Evolutionary conservation across 176 grass and related monocot genomes (phyloP).

Genomic region (Avena eriantha): DNA sequence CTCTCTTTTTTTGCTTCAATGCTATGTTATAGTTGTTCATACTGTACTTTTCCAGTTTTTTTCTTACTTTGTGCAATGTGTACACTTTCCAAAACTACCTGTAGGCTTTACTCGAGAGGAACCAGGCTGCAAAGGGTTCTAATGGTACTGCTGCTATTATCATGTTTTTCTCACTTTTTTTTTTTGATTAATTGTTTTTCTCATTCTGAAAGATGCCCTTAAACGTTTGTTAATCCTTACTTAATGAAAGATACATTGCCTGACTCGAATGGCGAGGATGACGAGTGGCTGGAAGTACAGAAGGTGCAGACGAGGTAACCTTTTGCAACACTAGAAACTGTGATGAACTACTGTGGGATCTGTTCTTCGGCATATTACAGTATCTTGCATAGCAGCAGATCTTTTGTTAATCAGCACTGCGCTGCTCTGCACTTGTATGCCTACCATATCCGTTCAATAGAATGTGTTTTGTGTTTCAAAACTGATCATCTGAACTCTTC

Average conservation of each 20-base stretch:
- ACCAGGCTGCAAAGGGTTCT: constrained; percentile 48
- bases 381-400: constrained; percentile 15
- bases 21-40: not conserved
- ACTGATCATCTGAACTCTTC: constrained; percentile 1
- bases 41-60: constrained; percentile 11
- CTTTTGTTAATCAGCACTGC: not conserved
- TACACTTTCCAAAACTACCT: constrained; percentile 17
- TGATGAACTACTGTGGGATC: not conserved
- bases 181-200: not conserved
- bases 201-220: not conserved
- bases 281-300: constrained; percentile 71
- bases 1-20: not conserved
- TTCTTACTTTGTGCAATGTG: constrained; percentile 5
- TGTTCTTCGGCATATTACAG: not conserved
- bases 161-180: constrained; percentile 6
- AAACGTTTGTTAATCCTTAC: constrained; percentile 18
- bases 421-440: not conserved
- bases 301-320: constrained; percentile 59
- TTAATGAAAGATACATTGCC: constrained; percentile 43
- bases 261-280: constrained; percentile 46
- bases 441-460: not conserved
- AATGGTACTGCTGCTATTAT: not conserved
- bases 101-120: constrained; percentile 86
- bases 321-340: not conserved
- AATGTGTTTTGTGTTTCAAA: constrained; percentile 3